Base-by-base conservation (phyloP, 805 yeast species). In the Yueomyces sp. region DNA sequence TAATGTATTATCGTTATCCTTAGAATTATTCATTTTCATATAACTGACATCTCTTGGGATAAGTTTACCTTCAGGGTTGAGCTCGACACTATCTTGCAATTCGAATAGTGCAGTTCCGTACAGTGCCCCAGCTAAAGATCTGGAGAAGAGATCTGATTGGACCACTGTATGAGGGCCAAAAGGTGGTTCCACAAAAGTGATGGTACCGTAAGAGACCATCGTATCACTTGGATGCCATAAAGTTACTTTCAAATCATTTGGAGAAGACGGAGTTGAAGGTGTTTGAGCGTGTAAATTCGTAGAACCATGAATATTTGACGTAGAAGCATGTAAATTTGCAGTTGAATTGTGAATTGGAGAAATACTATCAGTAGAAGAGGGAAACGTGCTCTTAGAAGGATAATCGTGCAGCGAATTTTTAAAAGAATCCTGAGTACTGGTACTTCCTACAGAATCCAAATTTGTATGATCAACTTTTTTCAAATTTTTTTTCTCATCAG, bases 51-150 rank as follows among this genome's bases (percentile, higher is more conserved):
- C 12, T 41, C 26, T 33, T 37, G 4, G 49, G 41, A 5, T 44
- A 46, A 26, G 31, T 32, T 4, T 42, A 42, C 26, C 47, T 39
- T 37, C 49, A 39, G 4, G 45, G 36, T 39, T 45, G 8, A 34
- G n/a, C 5, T 11, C n/a, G n/a, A 34, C 37, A 34, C n/a, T 7
- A 19, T 37, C n/a, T 39, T 43, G 46, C 29, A 51, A 42, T 36
- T 51, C 51, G 8, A 45, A 40, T 4, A 52, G 40, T 9, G 52
- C 44, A 26, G 38, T 47, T 5, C 55, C 56, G 40, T 52, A 55
- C 12, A 51, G 30, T 5, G 46, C 31, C 8, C 48, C 50, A 41
- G 49, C 45, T 12, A 51, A 39, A 7, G 47, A 40, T 33, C 52
- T 42, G 11, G 47, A 31, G 40, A 42, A 52, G 5, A 41, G 46